Percentiles rank a stretch among this genome's conserved stretches.
Evolutionary conservation across 2,329 filamentous ascomycete genomes (phyloP).

Genomic region (Drechslerella dactyloides): DNA sequence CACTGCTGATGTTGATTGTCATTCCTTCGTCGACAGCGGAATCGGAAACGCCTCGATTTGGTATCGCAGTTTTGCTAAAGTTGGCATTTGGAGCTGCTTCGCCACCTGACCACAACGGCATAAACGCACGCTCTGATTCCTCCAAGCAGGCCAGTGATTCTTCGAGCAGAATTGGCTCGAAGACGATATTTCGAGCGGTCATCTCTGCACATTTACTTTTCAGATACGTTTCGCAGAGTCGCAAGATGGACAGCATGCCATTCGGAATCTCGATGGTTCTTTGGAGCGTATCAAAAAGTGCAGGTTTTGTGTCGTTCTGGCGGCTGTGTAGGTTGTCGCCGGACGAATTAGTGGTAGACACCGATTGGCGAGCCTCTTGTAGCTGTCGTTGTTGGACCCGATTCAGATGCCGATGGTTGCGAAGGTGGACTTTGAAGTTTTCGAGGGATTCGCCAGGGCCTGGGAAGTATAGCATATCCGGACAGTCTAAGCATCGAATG

Average conservation of each 20-base stretch:
- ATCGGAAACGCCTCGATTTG: constrained; percentile 29
- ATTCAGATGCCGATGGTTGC: constrained; percentile 26
- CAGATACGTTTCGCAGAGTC: constrained; percentile 40
- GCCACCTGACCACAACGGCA: constrained; percentile 47
- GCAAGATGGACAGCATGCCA: constrained; percentile 20
- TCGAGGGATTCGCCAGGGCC: constrained; percentile 20
- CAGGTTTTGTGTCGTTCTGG: neutral
- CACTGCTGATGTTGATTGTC: constrained; percentile 39
- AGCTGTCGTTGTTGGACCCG: constrained; percentile 20
- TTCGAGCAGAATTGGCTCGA: constrained; percentile 42
- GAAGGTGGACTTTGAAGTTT: constrained; percentile 37
- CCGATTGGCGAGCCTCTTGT: neutral
- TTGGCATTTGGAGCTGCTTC: constrained; percentile 17
- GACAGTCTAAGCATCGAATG: constrained; percentile 42
- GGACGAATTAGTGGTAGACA: neutral
- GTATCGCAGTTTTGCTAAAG: neutral
- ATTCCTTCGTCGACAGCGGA: constrained; percentile 22
- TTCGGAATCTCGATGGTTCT: constrained; percentile 13
- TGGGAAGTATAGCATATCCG: constrained; percentile 46
- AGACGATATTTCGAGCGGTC: constrained; percentile 41
- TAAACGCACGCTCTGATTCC: constrained; percentile 39
- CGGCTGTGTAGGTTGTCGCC: neutral
- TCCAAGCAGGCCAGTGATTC: constrained; percentile 41
- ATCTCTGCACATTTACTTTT: constrained; percentile 39
- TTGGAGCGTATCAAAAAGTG: neutral